Base-by-base conservation (phyloP, 2,329 filamentous ascomycete species). In the Fusarium pininemorale region DNA sequence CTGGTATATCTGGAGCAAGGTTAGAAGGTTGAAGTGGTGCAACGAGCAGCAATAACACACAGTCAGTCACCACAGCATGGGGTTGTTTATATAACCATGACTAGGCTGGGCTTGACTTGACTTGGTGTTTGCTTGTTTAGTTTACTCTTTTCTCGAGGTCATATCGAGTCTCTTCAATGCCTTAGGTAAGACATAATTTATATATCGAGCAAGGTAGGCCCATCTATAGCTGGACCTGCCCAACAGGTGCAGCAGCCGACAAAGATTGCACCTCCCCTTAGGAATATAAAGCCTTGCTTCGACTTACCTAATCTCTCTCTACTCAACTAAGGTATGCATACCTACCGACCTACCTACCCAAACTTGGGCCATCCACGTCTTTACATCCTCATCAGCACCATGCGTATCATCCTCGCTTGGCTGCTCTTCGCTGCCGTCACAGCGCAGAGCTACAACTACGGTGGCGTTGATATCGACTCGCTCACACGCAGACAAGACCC, bases 371-470 rank as follows among this genome's bases (percentile, higher is more conserved):
- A 18, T 18, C 37, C 12, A 13, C 28, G 2, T n/a, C 28, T 22
- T 42, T 7, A 55, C 37, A 28, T 37, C 44, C 24, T 50, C 28
- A 55, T 30, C 44, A 44, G 12, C 39, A 39, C 62, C 47, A 79
- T 78, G 77, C 70, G 50, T n/a, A 22, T 32, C 12, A 41, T 70
- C 38, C 12, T 72, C 51, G 39, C 66, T 35, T 56, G 54, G 59
- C n/a, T 54, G 59, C 57, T 68, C 74, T 32, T 71, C 10, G 45
- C 69, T 14, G 60, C 37, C 20, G 18, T 56, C 12, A 73, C 77
- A 15, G 76, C 77, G n/a, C 77, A 80, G 28, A 59, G 79, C 30
- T 90, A 90, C 73, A 79, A 89, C 74, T 90, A 89, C 75, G 87
- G 87, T n/a, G 82, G 87, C n/a, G 82, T 84, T 59, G 84, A 86